phyloP scores from a whole-genome alignment of 768 basidiomycete species.

The Coprinellus micaceus region DNA sequence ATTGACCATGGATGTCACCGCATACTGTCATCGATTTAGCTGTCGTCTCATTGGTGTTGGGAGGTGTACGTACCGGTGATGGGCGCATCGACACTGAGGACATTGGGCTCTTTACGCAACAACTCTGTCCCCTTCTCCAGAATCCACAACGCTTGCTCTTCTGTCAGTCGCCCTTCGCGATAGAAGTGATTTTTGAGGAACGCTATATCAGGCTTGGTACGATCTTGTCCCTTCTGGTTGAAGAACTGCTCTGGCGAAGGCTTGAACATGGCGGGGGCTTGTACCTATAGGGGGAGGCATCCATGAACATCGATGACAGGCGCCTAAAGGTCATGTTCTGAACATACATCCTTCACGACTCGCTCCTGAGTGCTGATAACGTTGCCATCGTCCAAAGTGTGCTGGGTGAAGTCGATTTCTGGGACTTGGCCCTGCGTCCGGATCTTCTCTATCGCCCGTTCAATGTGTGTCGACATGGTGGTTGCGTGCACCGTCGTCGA shows the following conservation, averaged over 20 bases:
- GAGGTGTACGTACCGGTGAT: slow-evolving; percentile 73
- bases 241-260: slow-evolving; percentile 96
- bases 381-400: slow-evolving; percentile 88
- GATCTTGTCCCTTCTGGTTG: slow-evolving; percentile 65
- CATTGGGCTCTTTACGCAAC: slow-evolving; percentile 80
- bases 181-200: slow-evolving; percentile 99
- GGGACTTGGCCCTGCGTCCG: slow-evolving; percentile 47
- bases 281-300: slow-evolving; percentile 80
- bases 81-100: slow-evolving; percentile 93
- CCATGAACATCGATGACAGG: neutral
- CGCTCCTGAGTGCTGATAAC: slow-evolving; percentile 91
- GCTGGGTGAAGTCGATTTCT: slow-evolving; percentile 86
- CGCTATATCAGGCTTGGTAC: slow-evolving; percentile 88
- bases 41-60: slow-evolving; percentile 3
- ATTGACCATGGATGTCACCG: slow-evolving; percentile 99
- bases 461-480: slow-evolving; percentile 51
- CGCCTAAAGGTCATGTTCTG: neutral
- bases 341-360: slow-evolving; percentile 88
- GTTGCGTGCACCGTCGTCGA: slow-evolving; percentile 1
- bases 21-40: slow-evolving; percentile 49
- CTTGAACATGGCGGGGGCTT: slow-evolving; percentile 92
- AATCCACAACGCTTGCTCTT: slow-evolving; percentile 95
- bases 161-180: slow-evolving; percentile 88
- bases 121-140: slow-evolving; percentile 83
- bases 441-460: slow-evolving; percentile 67